phyloP scores from a whole-genome alignment of 2,329 filamentous ascomycete species.

The Trichoderma aggressivum region DNA sequence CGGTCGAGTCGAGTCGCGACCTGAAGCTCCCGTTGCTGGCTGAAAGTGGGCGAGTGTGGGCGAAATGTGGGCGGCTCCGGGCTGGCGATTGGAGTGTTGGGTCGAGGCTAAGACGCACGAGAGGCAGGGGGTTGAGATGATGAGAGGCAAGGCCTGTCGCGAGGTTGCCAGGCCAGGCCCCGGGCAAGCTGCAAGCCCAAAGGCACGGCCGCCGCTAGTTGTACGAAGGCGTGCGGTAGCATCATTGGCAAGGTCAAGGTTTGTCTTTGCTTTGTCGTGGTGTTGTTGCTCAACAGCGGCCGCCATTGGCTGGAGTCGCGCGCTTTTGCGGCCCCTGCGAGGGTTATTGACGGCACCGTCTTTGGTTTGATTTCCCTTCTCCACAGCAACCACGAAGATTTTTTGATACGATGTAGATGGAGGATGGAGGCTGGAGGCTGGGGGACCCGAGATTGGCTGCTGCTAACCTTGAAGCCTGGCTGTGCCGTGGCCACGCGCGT shows the following conservation, averaged over 20 bases:
- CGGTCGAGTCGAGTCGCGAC: conserved; percentile 1
- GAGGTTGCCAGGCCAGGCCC: background rate
- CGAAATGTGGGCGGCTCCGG: conserved; percentile 12
- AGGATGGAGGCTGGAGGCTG: background rate
- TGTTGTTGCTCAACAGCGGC: background rate
- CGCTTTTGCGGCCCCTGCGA: background rate
- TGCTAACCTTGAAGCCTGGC: background rate
- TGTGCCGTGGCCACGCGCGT: conserved; percentile 10
- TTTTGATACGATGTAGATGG: background rate
- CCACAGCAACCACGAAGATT: conserved; percentile 17
- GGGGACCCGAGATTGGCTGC: conserved; percentile 4
- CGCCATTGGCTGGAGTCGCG: conserved; percentile 6
- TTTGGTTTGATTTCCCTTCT: conserved; percentile 8
- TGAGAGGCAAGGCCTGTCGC: conserved; percentile 5
- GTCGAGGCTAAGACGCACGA: conserved; percentile 6
- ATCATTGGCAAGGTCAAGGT: background rate
- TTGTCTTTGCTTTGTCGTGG: background rate
- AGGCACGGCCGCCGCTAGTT: background rate
- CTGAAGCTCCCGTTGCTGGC: conserved; percentile 6
- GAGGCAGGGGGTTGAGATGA: conserved; percentile 14
- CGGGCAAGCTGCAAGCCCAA: background rate
- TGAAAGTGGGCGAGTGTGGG: conserved; percentile 14
- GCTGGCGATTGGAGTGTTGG: conserved; percentile 13
- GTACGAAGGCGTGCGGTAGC: background rate
- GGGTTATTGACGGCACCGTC: background rate